A percentile compares a stretch with the other conserved stretches of the same genome.
Conservation (phyloP, 345 rosid species). For the Populus simonii region DNA sequence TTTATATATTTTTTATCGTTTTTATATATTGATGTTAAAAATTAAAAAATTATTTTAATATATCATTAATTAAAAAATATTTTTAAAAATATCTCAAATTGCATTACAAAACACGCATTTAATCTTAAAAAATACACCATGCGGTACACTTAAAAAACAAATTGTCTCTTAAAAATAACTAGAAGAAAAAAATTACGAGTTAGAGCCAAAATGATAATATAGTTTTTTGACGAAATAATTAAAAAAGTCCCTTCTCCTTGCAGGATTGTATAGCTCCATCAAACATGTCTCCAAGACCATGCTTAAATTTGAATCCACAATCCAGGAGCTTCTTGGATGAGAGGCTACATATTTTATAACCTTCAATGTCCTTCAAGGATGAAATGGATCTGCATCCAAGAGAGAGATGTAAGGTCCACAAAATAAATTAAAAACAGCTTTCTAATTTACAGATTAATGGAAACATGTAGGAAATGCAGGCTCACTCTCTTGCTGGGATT, state of each 20-base stretch:
- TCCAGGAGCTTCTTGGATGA: constrained; percentile 46
- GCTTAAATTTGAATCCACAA: constrained; percentile 40
- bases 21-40: no score
- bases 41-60: no score
- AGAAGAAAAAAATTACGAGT: no score
- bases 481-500: constrained; percentile 41
- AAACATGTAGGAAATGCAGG: background rate
- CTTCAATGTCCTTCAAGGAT: constrained; percentile 17
- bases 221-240: no score
- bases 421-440: background rate
- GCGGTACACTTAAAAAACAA: no score
- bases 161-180: no score
- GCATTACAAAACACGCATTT: no score
- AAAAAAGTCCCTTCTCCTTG: constrained; percentile 35
- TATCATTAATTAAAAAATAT: no score
- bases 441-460: constrained; percentile 3
- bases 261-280: constrained; percentile 37
- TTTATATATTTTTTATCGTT: no score
- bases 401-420: constrained; percentile 3
- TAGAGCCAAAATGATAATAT: no score
- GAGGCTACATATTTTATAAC: constrained; percentile 7
- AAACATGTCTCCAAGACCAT: constrained; percentile 38
- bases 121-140: no score
- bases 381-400: constrained; percentile 5
- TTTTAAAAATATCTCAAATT: no score